Percentiles rank a stretch among this genome's conserved stretches.
Evolutionary conservation across 78 protist species (phyloP).

Genomic region (Dictyostelium firmibasis): DNA sequence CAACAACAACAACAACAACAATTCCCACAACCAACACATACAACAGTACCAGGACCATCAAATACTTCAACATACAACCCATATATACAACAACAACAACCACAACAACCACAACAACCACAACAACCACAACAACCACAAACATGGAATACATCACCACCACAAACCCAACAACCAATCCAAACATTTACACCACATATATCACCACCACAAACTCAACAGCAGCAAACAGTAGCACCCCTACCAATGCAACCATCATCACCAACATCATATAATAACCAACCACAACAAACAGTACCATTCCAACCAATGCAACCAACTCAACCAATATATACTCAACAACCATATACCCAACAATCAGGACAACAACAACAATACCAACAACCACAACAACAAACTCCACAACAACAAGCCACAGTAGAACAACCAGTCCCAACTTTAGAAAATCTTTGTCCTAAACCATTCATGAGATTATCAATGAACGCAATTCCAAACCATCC

Average conservation of each 20-base stretch:
- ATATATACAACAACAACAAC: not conserved
- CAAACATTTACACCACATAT: not conserved
- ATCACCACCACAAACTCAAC: not conserved
- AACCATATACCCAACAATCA: conserved; percentile 12
- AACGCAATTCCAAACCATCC: conserved; percentile 60
- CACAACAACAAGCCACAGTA: not conserved
- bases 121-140: conserved; percentile 28
- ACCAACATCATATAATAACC: not conserved
- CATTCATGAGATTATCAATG: conserved; percentile 71
- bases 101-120: not conserved
- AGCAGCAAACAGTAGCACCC: not conserved
- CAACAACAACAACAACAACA: conserved; percentile 12
- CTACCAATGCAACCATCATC: conserved; percentile 16
- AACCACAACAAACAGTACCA: conserved; percentile 1
- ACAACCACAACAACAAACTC: conserved; percentile 8
- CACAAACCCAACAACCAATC: not conserved
- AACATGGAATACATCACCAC: not conserved
- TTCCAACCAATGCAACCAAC: not conserved
- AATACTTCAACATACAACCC: not conserved
- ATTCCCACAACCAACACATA: not conserved
- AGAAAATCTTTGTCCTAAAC: conserved; percentile 74
- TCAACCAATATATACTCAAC: not conserved
- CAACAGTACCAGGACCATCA: not conserved
- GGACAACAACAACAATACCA: not conserved
- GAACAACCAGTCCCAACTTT: conserved; percentile 33